These are phyloP conservation scores for Mayamaea pseudoterrestris DNA, from an alignment of 108 stramenopile species.

Conservation along the genomic window DNA sequence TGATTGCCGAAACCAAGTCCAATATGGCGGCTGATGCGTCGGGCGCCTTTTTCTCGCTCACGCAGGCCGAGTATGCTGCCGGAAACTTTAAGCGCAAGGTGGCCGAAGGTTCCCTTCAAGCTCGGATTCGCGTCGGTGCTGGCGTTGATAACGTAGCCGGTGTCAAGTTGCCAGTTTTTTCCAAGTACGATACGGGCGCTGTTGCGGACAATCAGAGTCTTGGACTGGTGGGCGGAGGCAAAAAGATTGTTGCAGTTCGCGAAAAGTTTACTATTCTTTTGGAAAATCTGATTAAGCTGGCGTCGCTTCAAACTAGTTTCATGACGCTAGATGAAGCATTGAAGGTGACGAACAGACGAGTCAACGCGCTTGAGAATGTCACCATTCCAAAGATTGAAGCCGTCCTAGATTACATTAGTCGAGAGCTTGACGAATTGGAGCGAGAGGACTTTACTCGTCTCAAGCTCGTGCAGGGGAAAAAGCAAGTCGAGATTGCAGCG, in stretches of 20 bases:
- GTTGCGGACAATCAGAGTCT: slow-evolving; percentile 78
- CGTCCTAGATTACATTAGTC: slow-evolving; percentile 84
- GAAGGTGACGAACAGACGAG: slow-evolving; percentile 96
- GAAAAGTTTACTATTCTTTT: slow-evolving; percentile 85
- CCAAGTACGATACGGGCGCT: slow-evolving; percentile 89
- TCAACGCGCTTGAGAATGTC: slow-evolving; percentile 97
- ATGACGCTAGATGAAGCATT: slow-evolving; percentile 94
- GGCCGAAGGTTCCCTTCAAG: slow-evolving; percentile 77
- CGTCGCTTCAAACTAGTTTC: slow-evolving; percentile 95
- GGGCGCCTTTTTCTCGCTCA: slow-evolving; percentile 87
- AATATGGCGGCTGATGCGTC: slow-evolving; percentile 77
- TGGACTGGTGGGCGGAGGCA: slow-evolving; percentile 93
- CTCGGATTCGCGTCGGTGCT: slow-evolving; percentile 75
- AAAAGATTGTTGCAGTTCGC: slow-evolving; percentile 83
- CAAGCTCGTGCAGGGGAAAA: slow-evolving; percentile 90
- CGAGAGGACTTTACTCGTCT: slow-evolving; percentile 98
- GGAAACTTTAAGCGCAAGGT: slow-evolving; percentile 96
- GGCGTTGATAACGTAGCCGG: slow-evolving; percentile 96
- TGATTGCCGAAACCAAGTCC: slow-evolving; percentile 89
- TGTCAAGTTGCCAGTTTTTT: slow-evolving; percentile 96
- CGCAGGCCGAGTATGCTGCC: slow-evolving; percentile 97
- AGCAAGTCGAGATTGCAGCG: slow-evolving; percentile 43
- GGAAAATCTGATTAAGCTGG: slow-evolving; percentile 86
- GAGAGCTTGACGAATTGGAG: slow-evolving; percentile 97
- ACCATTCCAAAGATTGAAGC: slow-evolving; percentile 95